Percentiles rank a stretch among this genome's conserved stretches.
phyloP scores from a whole-genome alignment of 495 filamentous ascomycete species.

The Aspergillus saccharolyticus region DNA sequence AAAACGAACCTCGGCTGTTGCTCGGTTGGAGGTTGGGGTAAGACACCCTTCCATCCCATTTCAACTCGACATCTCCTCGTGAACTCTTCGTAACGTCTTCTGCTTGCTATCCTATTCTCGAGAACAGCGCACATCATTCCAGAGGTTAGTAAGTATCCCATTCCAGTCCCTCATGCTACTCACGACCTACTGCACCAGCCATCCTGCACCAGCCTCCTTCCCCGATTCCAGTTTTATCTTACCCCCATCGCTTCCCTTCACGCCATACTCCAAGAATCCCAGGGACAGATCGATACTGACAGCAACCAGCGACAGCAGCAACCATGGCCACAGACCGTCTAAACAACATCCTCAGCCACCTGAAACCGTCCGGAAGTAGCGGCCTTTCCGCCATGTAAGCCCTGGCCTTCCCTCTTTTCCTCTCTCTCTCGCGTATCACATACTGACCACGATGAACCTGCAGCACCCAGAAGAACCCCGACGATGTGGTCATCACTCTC shows the following conservation, averaged over 20 bases:
- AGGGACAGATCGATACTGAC: neutral
- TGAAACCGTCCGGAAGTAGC: conserved; percentile 57
- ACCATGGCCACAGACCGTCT: conserved; percentile 84
- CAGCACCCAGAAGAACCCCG: conserved; percentile 89
- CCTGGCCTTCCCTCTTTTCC: neutral
- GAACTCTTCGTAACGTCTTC: no score
- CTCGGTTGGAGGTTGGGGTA: conserved; percentile 13
- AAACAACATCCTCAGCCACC: conserved; percentile 79
- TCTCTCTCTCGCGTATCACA: no score
- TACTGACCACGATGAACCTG: conserved; percentile 2
- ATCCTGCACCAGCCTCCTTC: neutral
- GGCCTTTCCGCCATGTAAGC: conserved; percentile 68
- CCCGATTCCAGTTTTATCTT: neutral
- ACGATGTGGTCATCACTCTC: conserved; percentile 91
- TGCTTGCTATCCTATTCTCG: neutral
- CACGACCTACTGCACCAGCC: no score
- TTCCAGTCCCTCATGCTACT: no score
- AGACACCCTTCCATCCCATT: conserved; percentile 4
- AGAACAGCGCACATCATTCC: no score
- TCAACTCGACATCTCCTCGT: conserved; percentile 2
- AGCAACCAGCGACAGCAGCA: neutral
- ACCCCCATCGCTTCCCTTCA: neutral
- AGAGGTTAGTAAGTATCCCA: no score
- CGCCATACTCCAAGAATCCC: neutral
- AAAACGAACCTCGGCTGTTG: conserved; percentile 17